Base-by-base conservation (phyloP, 441 rosid species). In the Aquilaria agallochum region DNA sequence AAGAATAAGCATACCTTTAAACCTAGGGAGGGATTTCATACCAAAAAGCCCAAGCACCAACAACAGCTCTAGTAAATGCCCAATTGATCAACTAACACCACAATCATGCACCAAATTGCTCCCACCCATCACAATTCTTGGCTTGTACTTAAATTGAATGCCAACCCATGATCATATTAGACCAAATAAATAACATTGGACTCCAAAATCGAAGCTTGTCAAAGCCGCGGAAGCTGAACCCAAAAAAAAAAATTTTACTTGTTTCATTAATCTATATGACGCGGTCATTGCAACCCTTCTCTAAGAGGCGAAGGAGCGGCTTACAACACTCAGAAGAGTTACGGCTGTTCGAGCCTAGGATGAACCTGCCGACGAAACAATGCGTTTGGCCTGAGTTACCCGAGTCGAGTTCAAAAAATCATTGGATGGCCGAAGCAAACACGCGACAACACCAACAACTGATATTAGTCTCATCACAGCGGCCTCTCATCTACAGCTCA, bases 41-140 rank as follows among this genome's bases (percentile, higher is more conserved):
- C 81, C 84, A 50, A 94, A 87, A 69, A 94, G 72, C 5, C 80
- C 93, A 49, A 94, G 83, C 69, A 94, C 69, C 65, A 94, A 61
- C 77, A 94, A 61, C 11, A 96, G 90, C 78, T 94, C 95, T 73
- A 90, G 55, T 68, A 84, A 94, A 77, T 89, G 90, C 4, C 97
- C 96, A 60, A 94, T 80, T 47, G 95, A 75, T 55, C 96, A 77
- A 74, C 71, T 81, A 67, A 81, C 62, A 34, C 89, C 88, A 60
- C 97, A 90, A 70, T 79, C 85, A 47, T 87, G 94, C 58, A 80
- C 85, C 60, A 80, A 68, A 55, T 81, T 70, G 66, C 76, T 94
- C 67, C 96, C 94, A 42, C 96, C 96, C 83, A 84, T 77, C 58
- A 89, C 67, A 50, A 73, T 76, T 68, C 96, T 95, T 20, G 94